Percentiles rank a stretch among this genome's conserved stretches.
Conservation (phyloP, 1,284 basidiomycete genomes). For the Trichosporon sp. region DNA sequence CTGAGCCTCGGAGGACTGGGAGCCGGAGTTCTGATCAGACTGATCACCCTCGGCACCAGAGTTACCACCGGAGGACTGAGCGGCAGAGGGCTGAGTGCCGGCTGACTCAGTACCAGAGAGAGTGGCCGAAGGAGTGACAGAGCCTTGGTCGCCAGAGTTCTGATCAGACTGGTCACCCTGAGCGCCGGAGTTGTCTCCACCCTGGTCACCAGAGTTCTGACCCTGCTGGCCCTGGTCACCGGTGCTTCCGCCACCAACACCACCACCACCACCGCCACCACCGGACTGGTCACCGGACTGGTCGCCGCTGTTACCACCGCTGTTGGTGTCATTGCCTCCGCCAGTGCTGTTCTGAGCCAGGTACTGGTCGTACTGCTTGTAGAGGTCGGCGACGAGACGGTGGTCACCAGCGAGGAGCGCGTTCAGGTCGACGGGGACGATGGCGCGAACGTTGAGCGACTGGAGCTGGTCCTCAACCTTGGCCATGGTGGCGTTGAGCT, state of each 20-base stretch:
- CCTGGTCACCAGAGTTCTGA: slow-evolving; percentile 2
- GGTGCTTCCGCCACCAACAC: background rate
- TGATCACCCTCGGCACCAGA: background rate
- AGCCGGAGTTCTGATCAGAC: background rate
- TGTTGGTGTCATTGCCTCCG: background rate
- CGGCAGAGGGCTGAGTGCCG: too few species aligned
- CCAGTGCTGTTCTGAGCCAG: background rate
- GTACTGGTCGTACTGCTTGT: slow-evolving; percentile 54
- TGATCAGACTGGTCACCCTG: background rate
- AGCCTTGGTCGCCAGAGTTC: background rate
- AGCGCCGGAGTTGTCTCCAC: background rate
- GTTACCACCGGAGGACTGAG: background rate
- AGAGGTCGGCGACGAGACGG: slow-evolving; percentile 68
- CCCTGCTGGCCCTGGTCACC: background rate
- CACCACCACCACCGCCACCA: background rate
- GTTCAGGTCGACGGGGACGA: slow-evolving; percentile 78
- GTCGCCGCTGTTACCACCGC: background rate
- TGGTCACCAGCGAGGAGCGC: slow-evolving; percentile 67
- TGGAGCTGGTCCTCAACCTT: slow-evolving; percentile 57
- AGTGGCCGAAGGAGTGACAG: too few species aligned
- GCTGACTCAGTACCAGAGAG: too few species aligned
- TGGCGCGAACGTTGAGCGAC: slow-evolving; percentile 70
- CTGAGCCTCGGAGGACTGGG: background rate
- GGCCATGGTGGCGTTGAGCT: background rate
- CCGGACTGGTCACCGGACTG: background rate